These are phyloP conservation scores for Saccharata proteae DNA, from an alignment of 2,329 filamentous ascomycete genomes.

Conservation along the genomic window DNA sequence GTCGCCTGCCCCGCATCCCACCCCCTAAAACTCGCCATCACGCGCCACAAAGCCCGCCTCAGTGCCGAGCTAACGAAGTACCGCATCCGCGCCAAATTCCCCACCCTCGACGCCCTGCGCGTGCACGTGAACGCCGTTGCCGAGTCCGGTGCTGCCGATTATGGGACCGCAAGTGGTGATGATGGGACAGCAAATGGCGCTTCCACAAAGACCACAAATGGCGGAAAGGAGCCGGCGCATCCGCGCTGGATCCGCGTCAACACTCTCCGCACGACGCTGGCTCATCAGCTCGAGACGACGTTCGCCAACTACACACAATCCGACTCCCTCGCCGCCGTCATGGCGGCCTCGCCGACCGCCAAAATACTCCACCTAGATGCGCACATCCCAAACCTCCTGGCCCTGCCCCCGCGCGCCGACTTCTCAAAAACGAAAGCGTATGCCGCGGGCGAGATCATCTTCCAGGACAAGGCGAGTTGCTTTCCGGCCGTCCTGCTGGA, in stretches of 20 bases:
- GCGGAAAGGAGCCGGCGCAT: constrained; percentile 38
- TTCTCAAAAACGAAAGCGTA: constrained; percentile 66
- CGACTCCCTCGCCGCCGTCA: constrained; percentile 44
- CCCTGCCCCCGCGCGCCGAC: constrained; percentile 59
- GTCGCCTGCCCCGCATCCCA: constrained; percentile 72
- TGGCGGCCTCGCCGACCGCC: constrained; percentile 25
- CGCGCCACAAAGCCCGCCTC: constrained; percentile 70
- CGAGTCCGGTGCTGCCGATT: constrained; percentile 15
- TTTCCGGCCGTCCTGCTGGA: constrained; percentile 86
- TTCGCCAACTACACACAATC: constrained; percentile 55
- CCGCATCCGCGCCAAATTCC: constrained; percentile 58
- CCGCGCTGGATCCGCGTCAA: constrained; percentile 94
- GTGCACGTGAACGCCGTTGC: constrained; percentile 40
- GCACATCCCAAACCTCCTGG: constrained; percentile 73
- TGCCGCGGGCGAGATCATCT: constrained; percentile 62
- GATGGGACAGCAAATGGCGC: constrained; percentile 16
- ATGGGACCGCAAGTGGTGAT: too few relatives aligned
- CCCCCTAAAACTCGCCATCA: constrained; percentile 61
- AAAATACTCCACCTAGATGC: constrained; percentile 60
- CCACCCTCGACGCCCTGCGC: constrained; percentile 55
- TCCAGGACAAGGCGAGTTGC: constrained; percentile 95
- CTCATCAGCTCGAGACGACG: constrained; percentile 60
- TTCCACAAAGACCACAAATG: constrained; percentile 21
- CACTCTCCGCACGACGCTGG: constrained; percentile 56
- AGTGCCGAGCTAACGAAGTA: constrained; percentile 72